Conservation (phyloP, 352 stramenopile species). For the Saprolegnia diclina region DNA sequence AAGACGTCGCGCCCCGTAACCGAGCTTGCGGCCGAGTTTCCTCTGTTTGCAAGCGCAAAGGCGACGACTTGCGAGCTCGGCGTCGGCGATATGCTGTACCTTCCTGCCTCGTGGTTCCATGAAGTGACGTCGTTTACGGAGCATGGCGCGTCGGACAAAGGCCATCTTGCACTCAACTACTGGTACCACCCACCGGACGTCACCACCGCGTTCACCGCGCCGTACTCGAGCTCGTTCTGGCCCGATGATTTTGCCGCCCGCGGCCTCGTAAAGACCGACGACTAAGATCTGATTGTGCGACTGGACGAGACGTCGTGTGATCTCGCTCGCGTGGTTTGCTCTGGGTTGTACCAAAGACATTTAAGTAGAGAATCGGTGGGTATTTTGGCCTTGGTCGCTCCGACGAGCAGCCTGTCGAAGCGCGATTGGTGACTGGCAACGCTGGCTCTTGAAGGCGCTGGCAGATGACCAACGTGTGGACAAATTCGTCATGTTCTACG, state of each 20-base stretch:
- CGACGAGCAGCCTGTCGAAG: too few species aligned
- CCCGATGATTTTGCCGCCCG: slow-evolving; percentile 28
- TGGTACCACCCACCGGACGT: slow-evolving; percentile 84
- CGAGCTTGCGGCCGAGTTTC: slow-evolving; percentile 49
- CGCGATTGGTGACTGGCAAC: too few species aligned
- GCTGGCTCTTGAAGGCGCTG: too few species aligned
- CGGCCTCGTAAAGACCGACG: too few species aligned
- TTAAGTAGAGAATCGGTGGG: too few species aligned
- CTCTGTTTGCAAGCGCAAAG: slow-evolving; percentile 49
- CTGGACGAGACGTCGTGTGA: too few species aligned
- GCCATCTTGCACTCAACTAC: slow-evolving; percentile 85
- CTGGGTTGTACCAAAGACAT: too few species aligned
- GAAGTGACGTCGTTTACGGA: slow-evolving; percentile 85
- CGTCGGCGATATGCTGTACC: slow-evolving; percentile 93
- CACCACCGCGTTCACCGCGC: slow-evolving; percentile 44
- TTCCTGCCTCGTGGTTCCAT: slow-evolving; percentile 97
- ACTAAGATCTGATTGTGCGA: too few species aligned
- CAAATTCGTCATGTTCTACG: too few species aligned
- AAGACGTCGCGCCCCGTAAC: slow-evolving; percentile 40
- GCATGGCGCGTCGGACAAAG: slow-evolving; percentile 35
- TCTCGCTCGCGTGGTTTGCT: too few species aligned
- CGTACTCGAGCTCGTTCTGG: slow-evolving; percentile 81
- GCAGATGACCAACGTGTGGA: too few species aligned
- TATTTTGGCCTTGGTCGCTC: too few species aligned
- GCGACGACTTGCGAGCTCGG: slow-evolving; percentile 70